Base-by-base conservation (phyloP, 2,329 filamentous ascomycete species). In the Diaporthe destruens region DNA sequence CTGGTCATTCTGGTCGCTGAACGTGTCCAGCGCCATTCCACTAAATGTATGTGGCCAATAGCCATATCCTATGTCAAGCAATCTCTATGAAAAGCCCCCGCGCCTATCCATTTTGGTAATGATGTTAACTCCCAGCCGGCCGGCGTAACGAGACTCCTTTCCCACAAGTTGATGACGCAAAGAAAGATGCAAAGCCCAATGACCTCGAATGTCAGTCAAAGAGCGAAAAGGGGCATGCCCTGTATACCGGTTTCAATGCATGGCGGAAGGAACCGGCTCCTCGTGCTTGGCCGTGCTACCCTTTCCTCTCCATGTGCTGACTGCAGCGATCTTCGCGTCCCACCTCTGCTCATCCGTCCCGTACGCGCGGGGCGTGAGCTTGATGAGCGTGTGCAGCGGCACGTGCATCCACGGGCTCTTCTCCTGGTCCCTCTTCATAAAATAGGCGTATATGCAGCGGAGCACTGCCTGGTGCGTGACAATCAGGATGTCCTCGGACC, bases 391-490 rank as follows among this genome's bases (percentile, higher is more conserved):
- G 82, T 99, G 96, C 74, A 99, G 87, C 8, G 96, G 96, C 11
- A 99, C 96, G 79, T 98, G 96, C 93, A 98, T 98, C 96, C 96
- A 99, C 0, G 96, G 96, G 76, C 93, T 96, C 83, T 94, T 90
- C 77, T 95, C 91, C 82, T 98, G 96, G 70, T 94, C 92, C 79
- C 96, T 94, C 79, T 98, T 97, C 93, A 98, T 98, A 82, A 98
- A 99, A 83, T 99, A 99, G 39, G 96, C 94, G 80, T 98, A 99
- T 78, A 99, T 98, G 86, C 96, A 99, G 73, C 96, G 91, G 75
- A 99, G 87, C 44, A 99, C 96, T 18, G 96, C 96, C 84, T 99
- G 96, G 81, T 99, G 96, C 4, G 96, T 98, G 74, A 99, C 95
- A 77, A 99, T 98, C 74, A 99, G 90, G 76, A 99, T 97, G 80